These are phyloP conservation scores for Lophium mytilinum DNA, from an alignment of 495 filamentous ascomycete species.

Conservation along the genomic window DNA sequence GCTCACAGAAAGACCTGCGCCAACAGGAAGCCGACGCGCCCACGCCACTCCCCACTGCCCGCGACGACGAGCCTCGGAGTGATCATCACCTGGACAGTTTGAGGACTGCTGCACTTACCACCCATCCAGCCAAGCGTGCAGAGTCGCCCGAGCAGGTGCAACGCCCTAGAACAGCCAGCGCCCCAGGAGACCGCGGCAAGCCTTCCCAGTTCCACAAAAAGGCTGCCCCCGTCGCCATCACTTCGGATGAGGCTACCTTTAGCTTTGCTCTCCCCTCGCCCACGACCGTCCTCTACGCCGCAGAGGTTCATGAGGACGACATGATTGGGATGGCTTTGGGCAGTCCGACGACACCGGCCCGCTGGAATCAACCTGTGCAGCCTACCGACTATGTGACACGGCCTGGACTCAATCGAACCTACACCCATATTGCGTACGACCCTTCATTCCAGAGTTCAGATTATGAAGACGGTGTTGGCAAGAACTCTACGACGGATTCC, in stretches of 20 bases:
- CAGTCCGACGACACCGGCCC: conserved; percentile 38
- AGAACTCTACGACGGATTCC: conserved; percentile 7
- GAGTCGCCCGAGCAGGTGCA: conserved; percentile 21
- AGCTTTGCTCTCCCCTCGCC: conserved; percentile 9
- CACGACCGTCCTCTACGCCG: conserved; percentile 21
- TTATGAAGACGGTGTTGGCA: too few species aligned
- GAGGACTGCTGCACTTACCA: conserved; percentile 19
- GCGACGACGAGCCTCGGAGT: neutral
- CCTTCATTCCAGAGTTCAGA: too few species aligned
- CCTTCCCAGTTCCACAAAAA: conserved; percentile 27
- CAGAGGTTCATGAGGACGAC: conserved; percentile 24
- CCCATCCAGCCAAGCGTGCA: conserved; percentile 8
- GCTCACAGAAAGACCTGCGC: conserved; percentile 14
- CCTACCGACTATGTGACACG: conserved; percentile 11
- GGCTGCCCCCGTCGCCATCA: conserved; percentile 12
- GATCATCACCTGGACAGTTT: conserved; percentile 13
- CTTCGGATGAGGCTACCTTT: conserved; percentile 1
- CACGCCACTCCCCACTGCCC: conserved; percentile 9
- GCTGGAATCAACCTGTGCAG: conserved; percentile 19
- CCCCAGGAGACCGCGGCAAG: conserved; percentile 16
- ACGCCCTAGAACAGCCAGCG: conserved; percentile 19
- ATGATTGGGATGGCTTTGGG: conserved; percentile 49
- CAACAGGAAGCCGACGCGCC: conserved; percentile 13
- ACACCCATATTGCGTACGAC: conserved; percentile 16
- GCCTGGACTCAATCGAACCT: conserved; percentile 6